Evolutionary conservation across 257 asterid genomes (phyloP), one percentile per base, ranked within the genome.

Genomic region (Ligustrum vulgare): DNA sequence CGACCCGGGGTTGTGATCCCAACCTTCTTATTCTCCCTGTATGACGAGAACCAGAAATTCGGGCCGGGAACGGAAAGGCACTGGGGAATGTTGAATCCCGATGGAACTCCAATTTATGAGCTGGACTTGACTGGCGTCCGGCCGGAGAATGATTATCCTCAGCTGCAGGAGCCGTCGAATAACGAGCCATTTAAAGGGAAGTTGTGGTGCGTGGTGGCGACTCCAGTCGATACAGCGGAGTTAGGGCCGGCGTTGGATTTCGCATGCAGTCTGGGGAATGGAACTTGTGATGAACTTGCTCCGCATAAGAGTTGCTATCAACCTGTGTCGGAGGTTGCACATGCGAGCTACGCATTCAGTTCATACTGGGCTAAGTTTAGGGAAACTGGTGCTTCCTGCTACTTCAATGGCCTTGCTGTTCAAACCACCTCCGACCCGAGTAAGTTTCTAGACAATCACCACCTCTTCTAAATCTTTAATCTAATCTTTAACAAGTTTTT

Each of bases 291-390:
- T n/a, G 92, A 77, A 34, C 86, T 91, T 10, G 80, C 87, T 8
- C 96, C 96, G 0, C 93, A 88, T 13, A 81, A 73, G 32, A 73
- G 47, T 20, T 93, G 98, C 72, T 91, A 93, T 67, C 81, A 80
- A 77, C 97, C 97, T 5, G 82, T 91, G 6, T 87, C 94, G 0
- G 32, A 79, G 2, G 35, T 41, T 1, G 73, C 86, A 1, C 96
- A 93, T 72, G 98, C 97, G 9, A 93, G 81, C 84, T 93, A 88
- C 58, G 98, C 96, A 37, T 93, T 91, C 74, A 93, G 92, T 72
- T 86, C 98, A 0, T 93, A 88, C 33, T 93, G 97, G 97, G 82
- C 89, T 0, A 82, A 82, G 90, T 87, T 49, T 73, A 76, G 86
- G 71, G 82, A 77, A 11, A 9, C 6, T 18, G 89, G 91, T 58